Base-by-base conservation (phyloP, 345 rosid genomes). In the Turnera subulata region DNA sequence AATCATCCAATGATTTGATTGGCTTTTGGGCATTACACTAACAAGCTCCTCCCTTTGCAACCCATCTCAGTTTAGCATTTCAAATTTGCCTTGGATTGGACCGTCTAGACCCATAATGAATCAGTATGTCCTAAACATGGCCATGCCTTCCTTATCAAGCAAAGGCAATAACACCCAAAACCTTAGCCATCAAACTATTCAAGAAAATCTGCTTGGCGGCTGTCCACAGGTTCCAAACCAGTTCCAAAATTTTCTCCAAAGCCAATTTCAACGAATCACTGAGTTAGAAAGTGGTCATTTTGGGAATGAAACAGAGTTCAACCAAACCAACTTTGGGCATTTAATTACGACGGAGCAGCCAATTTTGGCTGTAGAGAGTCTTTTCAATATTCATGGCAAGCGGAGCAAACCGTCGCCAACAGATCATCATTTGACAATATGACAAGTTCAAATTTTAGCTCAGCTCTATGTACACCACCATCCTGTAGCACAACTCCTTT, bases 391-490 rank as follows among this genome's bases (percentile, higher is more conserved):
- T 39, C 64, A 16, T 22, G 20, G 55, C 21, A 48, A 52, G 23
- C 46, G 17, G 14, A 46, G 13, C 21, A 50, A 16, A 19, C 21
- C 47, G 12, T 51, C 49, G 16, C 39, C 42, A 26, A 49, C 13
- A 2, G 11, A 7, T 8, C 40, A 17, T n/a, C 62, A 12, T 29
- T 52, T 17, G 67, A 67, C 51, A 67, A 63, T 20, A 52, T 62
- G 25, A 37, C 63, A 19, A 62, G 52, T 21, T 51, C 58, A 56
- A 45, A 71, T 24, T 65, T 72, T 14, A 61, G 72, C n/a, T 74
- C 88, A 3, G 54, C 80, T 55, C 58, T 78, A 32, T 57, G 85
- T n/a, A 73, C 85, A n/a, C 75, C 82, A 46, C 71, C 85, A 13
- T 72, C 86, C 5, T 32, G 11, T 0, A 78, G 67, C 57, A 77